Evolutionary conservation across 495 filamentous ascomycete genomes (phyloP).

Genomic region (Neurospora sp.): DNA sequence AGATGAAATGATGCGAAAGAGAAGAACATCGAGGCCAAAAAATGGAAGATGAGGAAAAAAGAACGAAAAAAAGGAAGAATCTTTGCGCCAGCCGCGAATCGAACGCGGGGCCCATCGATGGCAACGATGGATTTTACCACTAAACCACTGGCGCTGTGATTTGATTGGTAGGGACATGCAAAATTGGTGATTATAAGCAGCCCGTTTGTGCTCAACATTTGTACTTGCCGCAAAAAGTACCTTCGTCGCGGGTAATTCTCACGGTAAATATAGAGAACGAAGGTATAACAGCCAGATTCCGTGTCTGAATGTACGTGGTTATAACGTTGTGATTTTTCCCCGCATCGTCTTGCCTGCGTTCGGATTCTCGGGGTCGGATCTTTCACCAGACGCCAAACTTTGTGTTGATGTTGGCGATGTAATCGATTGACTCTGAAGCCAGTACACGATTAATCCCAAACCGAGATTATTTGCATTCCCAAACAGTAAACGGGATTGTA

Average conservation of each 20-base stretch:
- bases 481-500: too few relatives aligned
- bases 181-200: not conserved
- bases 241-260: not conserved
- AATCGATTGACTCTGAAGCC: not conserved
- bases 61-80: not conserved
- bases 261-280: not conserved
- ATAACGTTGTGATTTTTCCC: not conserved
- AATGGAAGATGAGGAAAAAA: not conserved
- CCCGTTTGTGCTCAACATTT: too few relatives aligned
- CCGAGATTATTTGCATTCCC: too few relatives aligned
- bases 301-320: not conserved
- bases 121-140: constrained; percentile 47
- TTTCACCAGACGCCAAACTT: not conserved
- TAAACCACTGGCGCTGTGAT: constrained; percentile 30
- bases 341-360: not conserved
- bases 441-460: not conserved
- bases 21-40: not conserved
- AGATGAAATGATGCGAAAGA: not conserved
- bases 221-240: not conserved
- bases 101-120: constrained; percentile 45
- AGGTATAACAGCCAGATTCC: not conserved
- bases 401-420: not conserved
- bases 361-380: not conserved
- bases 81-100: constrained; percentile 37
- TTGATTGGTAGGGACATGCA: not conserved